phyloP scores from a whole-genome alignment of 306 rosid species.

The Elaeagnus macrophylla region DNA sequence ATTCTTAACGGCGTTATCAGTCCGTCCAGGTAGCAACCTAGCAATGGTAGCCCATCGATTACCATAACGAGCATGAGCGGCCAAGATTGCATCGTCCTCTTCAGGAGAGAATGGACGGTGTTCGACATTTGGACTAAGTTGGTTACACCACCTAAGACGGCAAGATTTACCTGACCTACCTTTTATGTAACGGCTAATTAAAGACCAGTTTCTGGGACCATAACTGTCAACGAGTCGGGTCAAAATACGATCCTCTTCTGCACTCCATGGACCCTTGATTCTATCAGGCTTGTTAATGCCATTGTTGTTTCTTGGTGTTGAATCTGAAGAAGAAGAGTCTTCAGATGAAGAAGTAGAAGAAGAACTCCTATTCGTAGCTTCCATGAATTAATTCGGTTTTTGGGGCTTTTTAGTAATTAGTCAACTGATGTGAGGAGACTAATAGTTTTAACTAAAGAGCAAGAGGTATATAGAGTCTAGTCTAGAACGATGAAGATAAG shows the following conservation, averaged over 20 bases:
- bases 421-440: not conserved
- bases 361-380: conserved; percentile 30
- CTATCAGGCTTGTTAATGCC: conserved; percentile 27
- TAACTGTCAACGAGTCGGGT: conserved; percentile 70
- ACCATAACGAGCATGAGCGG: conserved; percentile 67
- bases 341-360: conserved; percentile 53
- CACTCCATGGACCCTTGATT: conserved; percentile 96
- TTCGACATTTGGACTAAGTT: conserved; percentile 77
- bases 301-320: not conserved
- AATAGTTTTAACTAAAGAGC: too few species aligned
- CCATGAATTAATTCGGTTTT: conserved; percentile 17
- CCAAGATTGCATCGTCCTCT: conserved; percentile 70
- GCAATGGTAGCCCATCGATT: conserved; percentile 99
- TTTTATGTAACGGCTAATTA: conserved; percentile 70
- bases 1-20: conserved; percentile 89
- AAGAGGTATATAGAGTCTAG: too few species aligned
- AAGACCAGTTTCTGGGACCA: conserved; percentile 85
- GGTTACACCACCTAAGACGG: conserved; percentile 92
- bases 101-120: conserved; percentile 72
- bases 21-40: conserved; percentile 75
- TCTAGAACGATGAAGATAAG: conserved; percentile 8
- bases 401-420: not conserved
- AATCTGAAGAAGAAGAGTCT: conserved; percentile 56
- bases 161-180: conserved; percentile 95
- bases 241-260: conserved; percentile 75